Evolutionary conservation across 768 basidiomycete species (phyloP).

Genomic region (Mycena galopus): DNA sequence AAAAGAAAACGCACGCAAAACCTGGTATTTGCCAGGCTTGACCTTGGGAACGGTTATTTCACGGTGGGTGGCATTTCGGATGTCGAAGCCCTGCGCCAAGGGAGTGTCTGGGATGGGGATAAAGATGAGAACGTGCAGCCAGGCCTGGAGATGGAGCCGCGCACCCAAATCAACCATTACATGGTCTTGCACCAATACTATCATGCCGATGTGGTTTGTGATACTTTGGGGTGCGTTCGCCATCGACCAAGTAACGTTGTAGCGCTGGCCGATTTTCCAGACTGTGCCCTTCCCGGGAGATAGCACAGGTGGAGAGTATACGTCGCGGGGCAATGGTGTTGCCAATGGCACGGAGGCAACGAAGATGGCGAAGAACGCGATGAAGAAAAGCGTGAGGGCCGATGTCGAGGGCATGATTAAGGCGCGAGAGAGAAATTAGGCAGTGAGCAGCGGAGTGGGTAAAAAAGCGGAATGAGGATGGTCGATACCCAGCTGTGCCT

Average conservation of each 20-base stretch:
- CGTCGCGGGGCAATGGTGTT: constrained; percentile 51
- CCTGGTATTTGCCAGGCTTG: constrained; percentile 53
- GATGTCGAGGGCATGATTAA: constrained; percentile 37
- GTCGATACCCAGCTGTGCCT: background rate
- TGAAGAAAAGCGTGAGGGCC: constrained; percentile 33
- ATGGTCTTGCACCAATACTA: constrained; percentile 52
- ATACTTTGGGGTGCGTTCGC: constrained; percentile 52
- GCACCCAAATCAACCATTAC: constrained; percentile 48
- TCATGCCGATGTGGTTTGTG: constrained; percentile 56
- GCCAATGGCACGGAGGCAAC: constrained; percentile 38
- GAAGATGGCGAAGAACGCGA: constrained; percentile 38
- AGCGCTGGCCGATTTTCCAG: constrained; percentile 58
- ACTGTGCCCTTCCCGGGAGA: constrained; percentile 55
- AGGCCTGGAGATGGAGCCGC: constrained; percentile 1
- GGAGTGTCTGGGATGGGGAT: constrained; percentile 46
- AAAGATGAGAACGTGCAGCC: background rate
- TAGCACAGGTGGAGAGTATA: constrained; percentile 62
- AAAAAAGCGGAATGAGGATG: constrained; percentile 24
- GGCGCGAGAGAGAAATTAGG: constrained; percentile 27
- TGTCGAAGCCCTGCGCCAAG: constrained; percentile 54
- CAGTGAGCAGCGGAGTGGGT: constrained; percentile 14
- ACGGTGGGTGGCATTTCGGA: constrained; percentile 49
- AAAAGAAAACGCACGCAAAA: constrained; percentile 56
- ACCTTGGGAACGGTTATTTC: constrained; percentile 57
- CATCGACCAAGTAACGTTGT: constrained; percentile 68